Percentiles rank a stretch among this genome's conserved stretches.
phyloP scores from a whole-genome alignment of 2,329 filamentous ascomycete genomes.

The Penicillium sp. region DNA sequence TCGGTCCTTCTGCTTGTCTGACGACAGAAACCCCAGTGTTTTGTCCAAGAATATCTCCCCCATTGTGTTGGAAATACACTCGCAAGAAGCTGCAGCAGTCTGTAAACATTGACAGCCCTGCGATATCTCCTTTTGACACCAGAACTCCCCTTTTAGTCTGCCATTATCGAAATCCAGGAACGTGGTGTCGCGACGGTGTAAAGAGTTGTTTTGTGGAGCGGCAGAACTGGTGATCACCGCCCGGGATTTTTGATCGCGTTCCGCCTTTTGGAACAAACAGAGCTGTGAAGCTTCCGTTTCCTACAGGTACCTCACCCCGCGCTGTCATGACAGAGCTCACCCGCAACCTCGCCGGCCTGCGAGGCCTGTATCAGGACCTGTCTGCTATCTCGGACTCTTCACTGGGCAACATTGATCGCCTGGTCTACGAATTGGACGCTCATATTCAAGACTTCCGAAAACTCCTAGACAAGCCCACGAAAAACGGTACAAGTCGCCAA shows the following conservation, averaged over 20 bases:
- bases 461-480: slow-evolving; percentile 72
- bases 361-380: slow-evolving; percentile 84
- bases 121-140: background rate
- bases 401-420: slow-evolving; percentile 68
- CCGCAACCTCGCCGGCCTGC: slow-evolving; percentile 72
- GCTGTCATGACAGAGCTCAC: slow-evolving; percentile 55
- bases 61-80: slow-evolving; percentile 29
- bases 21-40: slow-evolving; percentile 44
- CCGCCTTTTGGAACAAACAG: slow-evolving; percentile 34
- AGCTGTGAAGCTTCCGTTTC: slow-evolving; percentile 20
- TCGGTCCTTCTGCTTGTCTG: slow-evolving; percentile 49
- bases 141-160: background rate
- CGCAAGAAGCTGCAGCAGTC: background rate
- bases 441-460: slow-evolving; percentile 67
- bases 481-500: slow-evolving; percentile 74
- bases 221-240: slow-evolving; percentile 21
- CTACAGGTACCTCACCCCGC: slow-evolving; percentile 27
- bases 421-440: slow-evolving; percentile 64
- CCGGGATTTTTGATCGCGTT: slow-evolving; percentile 39
- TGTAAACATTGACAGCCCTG: background rate
- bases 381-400: slow-evolving; percentile 71
- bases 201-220: slow-evolving; percentile 8
- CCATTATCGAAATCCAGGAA: background rate
- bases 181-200: slow-evolving; percentile 2
- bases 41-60: slow-evolving; percentile 44